Percentiles rank a stretch among this genome's conserved stretches.
phyloP scores from a whole-genome alignment of 306 rosid species.

The Pyrus pyrifolia region DNA sequence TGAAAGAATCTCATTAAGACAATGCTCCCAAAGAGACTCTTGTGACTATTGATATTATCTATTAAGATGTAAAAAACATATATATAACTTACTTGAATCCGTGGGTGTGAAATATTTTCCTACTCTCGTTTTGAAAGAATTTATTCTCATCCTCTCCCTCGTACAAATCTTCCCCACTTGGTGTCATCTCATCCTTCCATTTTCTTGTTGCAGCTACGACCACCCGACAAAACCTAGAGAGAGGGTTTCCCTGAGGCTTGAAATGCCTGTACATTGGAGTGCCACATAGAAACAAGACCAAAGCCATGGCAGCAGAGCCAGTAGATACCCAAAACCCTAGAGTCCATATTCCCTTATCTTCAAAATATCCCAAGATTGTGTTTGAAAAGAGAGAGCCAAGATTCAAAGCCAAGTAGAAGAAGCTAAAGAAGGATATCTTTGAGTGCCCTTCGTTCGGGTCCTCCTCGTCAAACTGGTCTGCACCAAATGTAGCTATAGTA shows the following conservation, averaged over 20 bases:
- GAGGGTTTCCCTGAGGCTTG: constrained; percentile 63
- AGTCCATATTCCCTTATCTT: constrained; percentile 66
- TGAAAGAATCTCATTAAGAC: not conserved
- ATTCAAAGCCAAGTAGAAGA: constrained; percentile 72
- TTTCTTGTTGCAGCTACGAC: constrained; percentile 51
- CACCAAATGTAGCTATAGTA: constrained; percentile 74
- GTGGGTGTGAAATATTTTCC: constrained; percentile 59
- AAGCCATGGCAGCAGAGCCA: constrained; percentile 53
- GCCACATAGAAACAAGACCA: constrained; percentile 67
- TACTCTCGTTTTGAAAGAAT: constrained; percentile 21
- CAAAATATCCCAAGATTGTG: constrained; percentile 69
- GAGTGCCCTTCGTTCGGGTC: constrained; percentile 52
- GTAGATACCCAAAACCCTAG: constrained; percentile 79
- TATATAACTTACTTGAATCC: constrained; percentile 50
- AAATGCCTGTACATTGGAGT: constrained; percentile 59
- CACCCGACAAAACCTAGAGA: constrained; percentile 58
- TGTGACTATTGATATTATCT: not conserved
- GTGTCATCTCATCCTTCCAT: constrained; percentile 42
- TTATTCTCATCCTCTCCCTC: constrained; percentile 29
- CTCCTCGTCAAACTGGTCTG: constrained; percentile 82
- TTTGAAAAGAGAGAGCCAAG: constrained; percentile 80
- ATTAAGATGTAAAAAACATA: not conserved
- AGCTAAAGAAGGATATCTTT: constrained; percentile 68
- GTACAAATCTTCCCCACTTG: constrained; percentile 28
- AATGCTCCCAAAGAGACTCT: not conserved